Percentiles rank a stretch among this genome's conserved stretches.
These are phyloP conservation scores for Saccharomyces cerevisiae DNA, from an alignment of 805 yeast species.

Conservation along the genomic window DNA sequence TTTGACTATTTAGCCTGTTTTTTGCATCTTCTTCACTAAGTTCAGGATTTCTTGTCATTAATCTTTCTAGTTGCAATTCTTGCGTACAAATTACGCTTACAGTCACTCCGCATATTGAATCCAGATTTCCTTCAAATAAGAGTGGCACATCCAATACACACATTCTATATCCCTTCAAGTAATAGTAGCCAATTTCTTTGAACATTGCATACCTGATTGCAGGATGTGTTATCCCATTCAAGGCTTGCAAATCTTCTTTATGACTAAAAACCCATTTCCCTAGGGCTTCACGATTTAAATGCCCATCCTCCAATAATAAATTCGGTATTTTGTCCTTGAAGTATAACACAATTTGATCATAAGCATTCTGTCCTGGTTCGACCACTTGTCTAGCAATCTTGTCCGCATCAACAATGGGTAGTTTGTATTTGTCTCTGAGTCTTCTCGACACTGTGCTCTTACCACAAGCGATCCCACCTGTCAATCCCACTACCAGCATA, in stretches of 20 bases:
- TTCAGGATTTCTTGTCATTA: slow-evolving; percentile 59
- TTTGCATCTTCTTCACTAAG: slow-evolving; percentile 57
- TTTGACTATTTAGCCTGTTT: slow-evolving; percentile 68
- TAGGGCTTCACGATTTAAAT: slow-evolving; percentile 56
- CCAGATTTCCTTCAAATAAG: slow-evolving; percentile 71
- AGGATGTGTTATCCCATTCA: slow-evolving; percentile 82
- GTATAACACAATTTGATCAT: slow-evolving; percentile 50
- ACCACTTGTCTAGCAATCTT: slow-evolving; percentile 79
- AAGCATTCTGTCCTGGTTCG: slow-evolving; percentile 68
- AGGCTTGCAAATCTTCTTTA: slow-evolving; percentile 43
- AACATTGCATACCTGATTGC: slow-evolving; percentile 62
- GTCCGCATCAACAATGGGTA: slow-evolving; percentile 83
- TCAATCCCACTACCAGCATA: slow-evolving; percentile 89
- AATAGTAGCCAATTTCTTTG: slow-evolving; percentile 46
- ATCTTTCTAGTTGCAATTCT: slow-evolving; percentile 53
- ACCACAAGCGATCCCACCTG: slow-evolving; percentile 98
- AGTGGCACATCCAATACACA: slow-evolving; percentile 86
- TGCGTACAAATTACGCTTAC: slow-evolving; percentile 59
- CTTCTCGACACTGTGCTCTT: slow-evolving; percentile 78
- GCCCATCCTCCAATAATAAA: slow-evolving; percentile 35
- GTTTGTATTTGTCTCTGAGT: slow-evolving; percentile 41
- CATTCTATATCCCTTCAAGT: slow-evolving; percentile 47
- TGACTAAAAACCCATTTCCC: slow-evolving; percentile 75
- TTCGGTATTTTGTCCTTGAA: slow-evolving; percentile 51
- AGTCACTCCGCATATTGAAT: slow-evolving; percentile 60